These are phyloP conservation scores for Lagerstroemia speciosa DNA, from an alignment of 345 rosid genomes.

Conservation along the genomic window DNA sequence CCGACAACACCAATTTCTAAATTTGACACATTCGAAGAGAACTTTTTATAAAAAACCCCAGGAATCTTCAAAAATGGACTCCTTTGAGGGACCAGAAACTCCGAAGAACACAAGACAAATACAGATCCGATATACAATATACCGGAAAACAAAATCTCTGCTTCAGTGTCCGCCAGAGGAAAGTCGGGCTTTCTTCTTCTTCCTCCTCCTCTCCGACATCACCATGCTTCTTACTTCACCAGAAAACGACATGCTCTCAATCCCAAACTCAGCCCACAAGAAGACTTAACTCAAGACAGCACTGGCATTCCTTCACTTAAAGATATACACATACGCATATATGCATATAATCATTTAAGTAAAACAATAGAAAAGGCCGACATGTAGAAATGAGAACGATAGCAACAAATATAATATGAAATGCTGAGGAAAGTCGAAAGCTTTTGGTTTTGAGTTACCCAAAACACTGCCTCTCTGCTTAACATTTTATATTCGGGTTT, in stretches of 20 bases:
- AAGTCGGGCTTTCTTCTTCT: conserved; percentile 1
- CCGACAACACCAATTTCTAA: background rate
- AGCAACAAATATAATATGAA: background rate
- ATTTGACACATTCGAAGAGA: background rate
- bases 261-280: conserved; percentile 8
- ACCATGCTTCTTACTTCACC: conserved; percentile 3
- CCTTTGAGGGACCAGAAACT: background rate
- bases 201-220: conserved; percentile 5
- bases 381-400: background rate
- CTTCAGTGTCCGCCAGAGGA: background rate
- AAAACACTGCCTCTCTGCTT: background rate
- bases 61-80: background rate
- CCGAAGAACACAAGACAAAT: background rate
- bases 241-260: conserved; percentile 12
- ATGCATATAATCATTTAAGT: background rate
- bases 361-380: too few species aligned
- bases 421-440: background rate
- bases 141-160: background rate
- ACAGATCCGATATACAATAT: conserved; percentile 9
- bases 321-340: background rate
- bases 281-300: conserved; percentile 5
- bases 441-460: background rate
- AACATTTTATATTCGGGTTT: background rate
- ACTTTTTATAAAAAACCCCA: background rate
- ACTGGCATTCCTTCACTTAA: conserved; percentile 8